Base-by-base conservation (phyloP, 2,329 filamentous ascomycete species). In the Neofusicoccum sp. region DNA sequence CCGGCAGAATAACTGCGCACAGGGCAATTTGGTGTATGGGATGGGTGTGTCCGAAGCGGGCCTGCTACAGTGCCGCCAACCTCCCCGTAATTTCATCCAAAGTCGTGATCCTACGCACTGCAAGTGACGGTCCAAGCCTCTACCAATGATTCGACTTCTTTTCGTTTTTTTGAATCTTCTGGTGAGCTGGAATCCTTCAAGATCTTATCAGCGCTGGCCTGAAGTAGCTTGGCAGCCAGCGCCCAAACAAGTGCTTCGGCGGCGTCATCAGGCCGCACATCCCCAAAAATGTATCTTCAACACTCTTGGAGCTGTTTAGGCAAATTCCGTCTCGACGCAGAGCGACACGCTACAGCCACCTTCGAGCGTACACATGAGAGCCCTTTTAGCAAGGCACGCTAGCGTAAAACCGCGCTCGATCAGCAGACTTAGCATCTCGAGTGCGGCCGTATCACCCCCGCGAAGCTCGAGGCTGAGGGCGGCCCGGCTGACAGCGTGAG, bases 281-380 rank as follows among this genome's bases (percentile, higher is more conserved):
- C 47, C 1, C 47, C 47, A 28, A 12, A 49, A 49, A 12, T 6
- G 47, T 6, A n/a, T 87, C 7, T 94, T 43, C 39, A 43, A 43
- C 12, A 14, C 39, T 43, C 39, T 14, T 9, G 5, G 12, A 43
- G 6, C 94, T 94, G 70, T 96, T 89, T 34, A 96, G 82, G 70
- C 89, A 89, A 91, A 95, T 61, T 81, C 80, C 48, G 90, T 92
- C 81, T 94, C 90, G 3, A 98, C 93, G 16, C 95, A 95, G 65
- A 99, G 93, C 0, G 95, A 95, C 56, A 97, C 93, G 75, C 91
- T 96, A 81, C 95, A 99, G 14, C 95, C 95, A 63, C 95, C 95
- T 76, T 99, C 94, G 6, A 99, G 82, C 14, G 88, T 88, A 45
- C 94, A 85, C 85, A 98, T 88, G 66, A 99, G 79, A 69, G 87